Evolutionary conservation across 306 rosid species (phyloP).

Genomic region (Echinosophora koreensis): DNA sequence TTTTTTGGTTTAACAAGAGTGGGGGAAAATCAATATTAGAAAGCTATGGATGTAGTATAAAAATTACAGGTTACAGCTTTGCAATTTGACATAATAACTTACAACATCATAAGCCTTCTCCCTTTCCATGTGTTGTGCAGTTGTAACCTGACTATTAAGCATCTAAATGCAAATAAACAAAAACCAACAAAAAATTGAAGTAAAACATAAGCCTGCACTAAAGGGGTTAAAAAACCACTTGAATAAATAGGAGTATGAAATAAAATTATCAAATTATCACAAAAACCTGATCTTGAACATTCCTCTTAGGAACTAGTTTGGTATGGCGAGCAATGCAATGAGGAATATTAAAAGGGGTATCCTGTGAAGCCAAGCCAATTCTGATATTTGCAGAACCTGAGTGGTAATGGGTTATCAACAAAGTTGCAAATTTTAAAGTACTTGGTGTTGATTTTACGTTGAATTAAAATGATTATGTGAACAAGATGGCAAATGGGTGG

Average conservation of each 20-base stretch:
- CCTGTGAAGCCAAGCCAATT: constrained; percentile 92
- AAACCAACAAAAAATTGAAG: constrained; percentile 32
- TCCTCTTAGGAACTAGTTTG: constrained; percentile 69
- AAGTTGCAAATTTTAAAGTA: constrained; percentile 43
- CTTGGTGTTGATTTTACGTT: not conserved
- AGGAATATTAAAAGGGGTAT: constrained; percentile 76
- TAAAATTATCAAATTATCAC: constrained; percentile 5
- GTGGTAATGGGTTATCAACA: constrained; percentile 5
- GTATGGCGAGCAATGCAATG: constrained; percentile 91
- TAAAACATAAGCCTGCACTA: constrained; percentile 12
- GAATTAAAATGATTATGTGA: constrained; percentile 4
- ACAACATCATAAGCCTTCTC: constrained; percentile 91
- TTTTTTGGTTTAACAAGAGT: not conserved
- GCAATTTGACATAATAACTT: constrained; percentile 46
- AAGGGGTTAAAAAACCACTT: not conserved
- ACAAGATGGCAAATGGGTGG: constrained; percentile 27
- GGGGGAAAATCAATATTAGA: constrained; percentile 4
- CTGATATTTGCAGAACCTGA: constrained; percentile 88
- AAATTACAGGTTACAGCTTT: constrained; percentile 22
- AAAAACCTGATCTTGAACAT: constrained; percentile 89
- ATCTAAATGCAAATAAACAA: constrained; percentile 59
- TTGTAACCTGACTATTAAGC: constrained; percentile 77
- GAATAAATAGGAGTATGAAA: not conserved
- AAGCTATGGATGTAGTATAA: constrained; percentile 3
- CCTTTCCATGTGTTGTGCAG: constrained; percentile 80